Evolutionary conservation across 129 eudicot genomes (phyloP).

Genomic region (Pulicaria dysenterica): DNA sequence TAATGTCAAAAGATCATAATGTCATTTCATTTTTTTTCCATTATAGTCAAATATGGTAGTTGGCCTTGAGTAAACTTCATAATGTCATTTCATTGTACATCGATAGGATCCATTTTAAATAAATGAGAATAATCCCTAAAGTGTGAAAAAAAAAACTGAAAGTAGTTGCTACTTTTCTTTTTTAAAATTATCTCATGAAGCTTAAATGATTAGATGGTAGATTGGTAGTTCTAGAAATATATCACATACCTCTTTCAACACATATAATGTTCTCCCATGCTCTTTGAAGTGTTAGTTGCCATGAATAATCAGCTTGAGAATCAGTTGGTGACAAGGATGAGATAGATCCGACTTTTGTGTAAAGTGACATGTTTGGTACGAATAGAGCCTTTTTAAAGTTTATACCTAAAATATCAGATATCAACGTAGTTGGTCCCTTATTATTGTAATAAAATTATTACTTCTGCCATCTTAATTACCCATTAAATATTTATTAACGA

Average conservation of each 20-base stretch:
- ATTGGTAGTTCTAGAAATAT: constrained; percentile 4
- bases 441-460: not conserved
- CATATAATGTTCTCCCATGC: constrained; percentile 60
- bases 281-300: constrained; percentile 83
- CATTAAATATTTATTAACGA: not conserved
- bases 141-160: too few relatives aligned
- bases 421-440: not conserved
- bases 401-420: constrained; percentile 56
- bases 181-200: too few relatives aligned
- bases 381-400: constrained; percentile 79
- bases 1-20: not conserved
- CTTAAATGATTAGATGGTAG: not conserved
- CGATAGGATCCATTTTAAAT: too few relatives aligned
- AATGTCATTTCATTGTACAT: too few relatives aligned
- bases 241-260: constrained; percentile 48
- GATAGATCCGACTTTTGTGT: constrained; percentile 70
- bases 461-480: not conserved
- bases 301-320: constrained; percentile 69
- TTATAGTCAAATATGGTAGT: too few relatives aligned
- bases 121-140: too few relatives aligned
- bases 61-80: too few relatives aligned
- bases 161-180: too few relatives aligned
- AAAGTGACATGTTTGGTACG: constrained; percentile 88
- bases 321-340: constrained; percentile 48
- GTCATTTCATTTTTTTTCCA: too few relatives aligned